A percentile compares a stretch with the other conserved stretches of the same genome.
Conservation (phyloP, 2,329 filamentous ascomycete genomes). For the Fusarium odoratissimum region DNA sequence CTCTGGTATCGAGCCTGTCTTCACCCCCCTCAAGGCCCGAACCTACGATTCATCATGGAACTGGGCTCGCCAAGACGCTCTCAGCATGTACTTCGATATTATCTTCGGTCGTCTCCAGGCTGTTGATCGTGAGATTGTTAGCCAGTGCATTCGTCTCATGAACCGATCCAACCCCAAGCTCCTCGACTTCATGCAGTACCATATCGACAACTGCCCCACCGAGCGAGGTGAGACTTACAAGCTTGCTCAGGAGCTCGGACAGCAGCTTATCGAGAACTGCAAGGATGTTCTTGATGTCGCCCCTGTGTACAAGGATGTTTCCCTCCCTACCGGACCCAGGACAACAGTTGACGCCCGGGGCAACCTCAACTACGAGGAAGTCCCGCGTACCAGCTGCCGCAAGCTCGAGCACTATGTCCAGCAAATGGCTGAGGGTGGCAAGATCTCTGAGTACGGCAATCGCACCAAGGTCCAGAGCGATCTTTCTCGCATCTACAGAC, state of each 20-base stretch:
- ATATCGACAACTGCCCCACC: conserved; percentile 98
- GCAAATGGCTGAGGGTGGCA: conserved; percentile 98
- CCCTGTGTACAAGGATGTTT: conserved; percentile 96
- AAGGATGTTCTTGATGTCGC: conserved; percentile 86
- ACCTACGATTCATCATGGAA: conserved; percentile 99
- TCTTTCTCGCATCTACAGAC: conserved; percentile 93
- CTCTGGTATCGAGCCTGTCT: conserved; percentile 91
- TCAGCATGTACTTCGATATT: conserved; percentile 99
- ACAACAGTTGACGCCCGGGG: conserved; percentile 93
- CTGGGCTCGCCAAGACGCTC: conserved; percentile 96
- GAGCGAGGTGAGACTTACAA: conserved; percentile 97
- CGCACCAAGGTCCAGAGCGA: conserved; percentile 98
- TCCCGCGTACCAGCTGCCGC: conserved; percentile 86
- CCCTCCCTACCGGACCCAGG: conserved; percentile 88
- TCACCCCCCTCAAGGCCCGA: conserved; percentile 92
- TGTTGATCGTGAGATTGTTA: conserved; percentile 97
- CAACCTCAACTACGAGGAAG: conserved; percentile 92
- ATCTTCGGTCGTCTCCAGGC: conserved; percentile 95
- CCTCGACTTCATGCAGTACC: conserved; percentile 99
- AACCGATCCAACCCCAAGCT: conserved; percentile 97
- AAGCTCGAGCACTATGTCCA: conserved; percentile 99
- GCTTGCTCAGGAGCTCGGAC: conserved; percentile 93
- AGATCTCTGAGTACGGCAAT: conserved; percentile 98
- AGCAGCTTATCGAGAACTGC: conserved; percentile 97
- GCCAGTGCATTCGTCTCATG: conserved; percentile 98